Base-by-base conservation (phyloP, 1,284 basidiomycete genomes). In the Leccinum insolens region DNA sequence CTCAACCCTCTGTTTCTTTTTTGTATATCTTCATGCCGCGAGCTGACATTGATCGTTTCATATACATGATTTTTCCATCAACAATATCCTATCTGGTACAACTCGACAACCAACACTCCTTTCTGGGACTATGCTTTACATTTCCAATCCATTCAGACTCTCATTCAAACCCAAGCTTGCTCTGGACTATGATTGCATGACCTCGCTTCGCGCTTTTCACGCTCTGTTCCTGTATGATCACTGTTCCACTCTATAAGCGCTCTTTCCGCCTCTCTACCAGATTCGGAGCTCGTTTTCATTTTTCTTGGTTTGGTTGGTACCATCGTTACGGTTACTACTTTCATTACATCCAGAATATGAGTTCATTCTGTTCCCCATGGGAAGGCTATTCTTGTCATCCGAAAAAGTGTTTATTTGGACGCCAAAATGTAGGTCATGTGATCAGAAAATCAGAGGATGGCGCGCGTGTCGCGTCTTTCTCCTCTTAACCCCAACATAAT, bases 101-200 rank as follows among this genome's bases (percentile, higher is more conserved):
- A 67, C 64, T 70, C 65, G 67, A 70, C 67, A 64, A 49, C 69
- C 68, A 65, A 37, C 72, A 71, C 67, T 78, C 73, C 52, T 78
- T 75, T 71, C 73, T 66, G 73, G 75, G 74, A 78, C 71, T 68
- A 68, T 73, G 69, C 66, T 72, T 69, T 74, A 22, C 68, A 58
- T 67, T 68, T 68, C 25, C 68, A 55, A 68, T 67, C 44, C 66
- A 62, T 60, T 67, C 62, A 62, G 15, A 64, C 59, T 44, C 67
- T 57, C 67, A 72, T 75, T 61, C 75, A 55, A 76, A 61, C 69
- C 34, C 34, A 34, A 34, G 34, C 34, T 67, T 77, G 68, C 73
- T 78, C 63, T 68, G 76, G 75, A 78, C 77, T 65, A 74, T 74
- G 77, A 71, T 60, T 61, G 69, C 76, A 77, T 71, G 71, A 46